Evolutionary conservation across 23 red algal species (phyloP).

Genomic region (Cyanidioschyzon merolae): DNA sequence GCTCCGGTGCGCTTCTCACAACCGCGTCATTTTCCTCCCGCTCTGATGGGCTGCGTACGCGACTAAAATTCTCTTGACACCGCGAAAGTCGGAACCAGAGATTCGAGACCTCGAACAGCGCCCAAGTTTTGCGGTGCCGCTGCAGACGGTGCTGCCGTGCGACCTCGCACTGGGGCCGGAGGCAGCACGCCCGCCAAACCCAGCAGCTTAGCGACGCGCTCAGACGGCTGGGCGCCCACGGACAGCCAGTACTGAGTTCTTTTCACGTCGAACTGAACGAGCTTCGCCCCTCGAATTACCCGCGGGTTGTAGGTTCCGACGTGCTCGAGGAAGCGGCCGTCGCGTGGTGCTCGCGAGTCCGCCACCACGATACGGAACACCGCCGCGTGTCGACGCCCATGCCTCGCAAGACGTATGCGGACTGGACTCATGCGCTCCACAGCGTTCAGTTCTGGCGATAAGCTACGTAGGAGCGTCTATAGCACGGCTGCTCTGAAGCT

Average conservation of each 20-base stretch:
- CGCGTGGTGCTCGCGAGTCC: conserved; percentile 46
- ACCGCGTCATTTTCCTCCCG: too few relatives aligned
- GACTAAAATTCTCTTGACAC: too few relatives aligned
- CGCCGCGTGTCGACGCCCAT: conserved; percentile 53
- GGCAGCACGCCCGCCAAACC: conserved; percentile 1
- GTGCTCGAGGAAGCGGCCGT: conserved; percentile 59
- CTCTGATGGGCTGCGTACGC: too few relatives aligned
- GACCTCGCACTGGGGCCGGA: neutral
- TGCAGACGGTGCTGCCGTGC: neutral
- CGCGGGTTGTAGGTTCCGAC: conserved; percentile 69
- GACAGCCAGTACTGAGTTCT: conserved; percentile 72
- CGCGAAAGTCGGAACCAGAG: too few relatives aligned
- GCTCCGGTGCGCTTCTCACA: too few relatives aligned
- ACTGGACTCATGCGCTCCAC: conserved; percentile 26
- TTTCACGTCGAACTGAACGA: conserved; percentile 47
- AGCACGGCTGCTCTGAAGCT: too few relatives aligned
- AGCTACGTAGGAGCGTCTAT: too few relatives aligned
- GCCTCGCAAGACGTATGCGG: conserved; percentile 59
- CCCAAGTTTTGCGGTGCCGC: neutral
- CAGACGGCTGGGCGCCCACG: conserved; percentile 57
- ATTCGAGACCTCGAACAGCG: neutral
- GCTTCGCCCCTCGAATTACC: conserved; percentile 40
- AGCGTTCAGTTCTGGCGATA: too few relatives aligned
- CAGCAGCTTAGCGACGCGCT: conserved; percentile 22
- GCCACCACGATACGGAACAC: conserved; percentile 80